Evolutionary conservation across 352 stramenopile genomes (phyloP).

Genomic region (Pythium brachiatum): DNA sequence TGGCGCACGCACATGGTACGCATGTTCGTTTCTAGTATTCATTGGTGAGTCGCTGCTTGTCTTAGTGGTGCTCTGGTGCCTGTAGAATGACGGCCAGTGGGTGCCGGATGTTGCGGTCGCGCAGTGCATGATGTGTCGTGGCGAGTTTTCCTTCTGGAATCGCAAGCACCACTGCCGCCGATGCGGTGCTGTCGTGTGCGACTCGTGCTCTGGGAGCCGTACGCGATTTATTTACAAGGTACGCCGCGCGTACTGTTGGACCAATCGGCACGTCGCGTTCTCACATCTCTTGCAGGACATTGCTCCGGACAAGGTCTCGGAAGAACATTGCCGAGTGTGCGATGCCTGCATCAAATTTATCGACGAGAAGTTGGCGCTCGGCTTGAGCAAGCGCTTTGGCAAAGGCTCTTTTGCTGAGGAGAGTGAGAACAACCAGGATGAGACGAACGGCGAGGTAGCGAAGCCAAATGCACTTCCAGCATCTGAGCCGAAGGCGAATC

Average conservation of each 20-base stretch:
- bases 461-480: constrained; percentile 23
- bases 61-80: not conserved
- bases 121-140: constrained; percentile 81
- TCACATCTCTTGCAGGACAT: constrained; percentile 46
- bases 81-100: constrained; percentile 80
- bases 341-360: constrained; percentile 83
- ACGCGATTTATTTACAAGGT: constrained; percentile 88
- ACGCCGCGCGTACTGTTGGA: not conserved
- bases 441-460: constrained; percentile 11
- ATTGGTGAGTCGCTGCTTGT: not conserved
- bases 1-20: constrained; percentile 84
- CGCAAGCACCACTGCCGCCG: constrained; percentile 87
- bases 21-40: not conserved
- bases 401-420: constrained; percentile 43
- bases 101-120: constrained; percentile 75
- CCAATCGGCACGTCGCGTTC: not conserved
- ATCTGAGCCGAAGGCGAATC: constrained; percentile 53
- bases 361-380: constrained; percentile 79
- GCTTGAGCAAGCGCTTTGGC: constrained; percentile 71
- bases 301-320: constrained; percentile 43
- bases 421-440: constrained; percentile 28
- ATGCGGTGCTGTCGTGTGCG: constrained; percentile 82
- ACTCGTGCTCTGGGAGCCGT: constrained; percentile 70
- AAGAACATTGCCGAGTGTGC: constrained; percentile 75
- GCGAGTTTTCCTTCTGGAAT: constrained; percentile 84